Evolutionary conservation across 129 eudicot genomes (phyloP), one percentile per base, ranked within the genome.

Genomic region (Tagetes erecta): DNA sequence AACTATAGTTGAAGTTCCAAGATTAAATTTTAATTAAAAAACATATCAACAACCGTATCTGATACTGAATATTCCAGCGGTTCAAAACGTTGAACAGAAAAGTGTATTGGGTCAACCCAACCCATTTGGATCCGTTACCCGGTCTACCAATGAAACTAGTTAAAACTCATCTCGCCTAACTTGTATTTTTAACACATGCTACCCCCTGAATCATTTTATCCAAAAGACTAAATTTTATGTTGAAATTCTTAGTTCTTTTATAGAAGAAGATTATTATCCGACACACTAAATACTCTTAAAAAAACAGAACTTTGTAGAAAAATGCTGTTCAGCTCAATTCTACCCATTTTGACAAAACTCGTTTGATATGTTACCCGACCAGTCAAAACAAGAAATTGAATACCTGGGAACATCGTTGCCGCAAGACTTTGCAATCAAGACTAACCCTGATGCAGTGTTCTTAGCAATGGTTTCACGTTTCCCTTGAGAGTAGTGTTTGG

Each of bases 401-500:
- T 80, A 93, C 98, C 96, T 86, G 59, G 98, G 81, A 58, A 94
- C 96, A 78, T 94, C 98, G 74, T 85, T 91, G 72, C 97, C 96
- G 51, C 98, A 94, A 10, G 97, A 87, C 76, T 84, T 94, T 47
- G 96, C 88, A 68, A 94, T 86, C 82, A 91, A 82, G 82, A 91
- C 92, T 62, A 94, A 91, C 68, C 98, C 98, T 10, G 98, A 90
- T 4, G 92, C 86, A 35, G 91, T 85, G 83, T 86, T 94, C 79
- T 82, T 90, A 73, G 94, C 97, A 68, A 85, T 74, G 42, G 97
- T 94, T 12, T 91, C 93, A 42, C 96, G 86, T 40, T 79, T 88
- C 27, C 73, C 88, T 82, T 70, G 98, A 62, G 97, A 76, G 93
- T 93, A 88, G 73, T 94, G 83, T 71, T 94, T 94, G 88, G 91